Percentiles rank a stretch among this genome's conserved stretches.
phyloP scores from a whole-genome alignment of 305 asterid species.

The Coffea humblotiana region DNA sequence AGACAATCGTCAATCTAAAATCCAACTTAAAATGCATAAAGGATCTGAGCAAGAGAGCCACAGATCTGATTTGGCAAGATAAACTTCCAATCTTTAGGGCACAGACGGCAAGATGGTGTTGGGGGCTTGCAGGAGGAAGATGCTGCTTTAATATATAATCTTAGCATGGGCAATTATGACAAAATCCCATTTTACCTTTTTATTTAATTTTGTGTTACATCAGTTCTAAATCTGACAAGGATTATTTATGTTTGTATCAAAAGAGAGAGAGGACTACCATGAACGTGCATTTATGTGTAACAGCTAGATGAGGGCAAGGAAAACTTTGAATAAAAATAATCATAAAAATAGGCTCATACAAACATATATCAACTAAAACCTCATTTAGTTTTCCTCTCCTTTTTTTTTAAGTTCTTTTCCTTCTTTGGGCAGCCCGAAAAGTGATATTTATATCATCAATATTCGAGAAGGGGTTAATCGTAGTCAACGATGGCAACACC shows the following conservation, averaged over 20 bases:
- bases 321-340: not conserved
- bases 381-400: not conserved
- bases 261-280: not conserved
- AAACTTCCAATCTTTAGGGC: slow-evolving; percentile 5
- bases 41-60: not conserved
- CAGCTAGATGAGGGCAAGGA: not conserved
- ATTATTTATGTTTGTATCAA: not conserved
- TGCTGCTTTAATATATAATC: not conserved
- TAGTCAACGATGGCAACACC: not conserved
- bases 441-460: not conserved
- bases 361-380: not conserved
- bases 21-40: not conserved
- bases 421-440: not conserved
- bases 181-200: not conserved
- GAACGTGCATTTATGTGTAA: not conserved
- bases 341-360: not conserved
- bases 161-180: not conserved
- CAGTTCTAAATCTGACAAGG: not conserved
- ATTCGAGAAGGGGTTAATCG: not conserved
- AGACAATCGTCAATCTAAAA: slow-evolving; percentile 38
- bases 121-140: slow-evolving; percentile 1
- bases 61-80: slow-evolving; percentile 3
- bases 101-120: not conserved
- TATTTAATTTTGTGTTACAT: not conserved
- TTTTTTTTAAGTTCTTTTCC: not conserved